These are phyloP conservation scores for Annulohypoxylon moriforme DNA, from an alignment of 495 filamentous ascomycete species.

Conservation along the genomic window DNA sequence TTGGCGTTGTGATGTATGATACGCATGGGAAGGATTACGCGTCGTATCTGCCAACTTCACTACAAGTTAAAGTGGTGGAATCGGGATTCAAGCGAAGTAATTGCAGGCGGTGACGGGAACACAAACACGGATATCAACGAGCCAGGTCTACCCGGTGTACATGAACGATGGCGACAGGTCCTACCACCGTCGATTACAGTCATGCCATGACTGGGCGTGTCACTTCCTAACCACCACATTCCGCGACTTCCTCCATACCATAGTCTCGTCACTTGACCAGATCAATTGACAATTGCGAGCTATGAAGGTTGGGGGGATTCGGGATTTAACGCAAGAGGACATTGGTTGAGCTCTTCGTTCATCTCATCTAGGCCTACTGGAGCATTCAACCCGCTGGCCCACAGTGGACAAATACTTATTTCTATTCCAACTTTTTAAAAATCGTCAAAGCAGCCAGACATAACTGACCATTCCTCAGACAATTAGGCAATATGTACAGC, in stretches of 20 bases:
- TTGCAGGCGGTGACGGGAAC: constrained; percentile 1
- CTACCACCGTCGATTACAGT: neutral
- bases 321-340: neutral
- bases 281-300: neutral
- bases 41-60: constrained; percentile 10
- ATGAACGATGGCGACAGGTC: neutral
- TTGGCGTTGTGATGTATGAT: constrained; percentile 12
- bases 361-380: neutral
- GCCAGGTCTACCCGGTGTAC: neutral
- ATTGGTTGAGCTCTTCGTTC: neutral
- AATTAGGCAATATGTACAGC: constrained; percentile 74
- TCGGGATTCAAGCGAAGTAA: constrained; percentile 13
- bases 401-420: neutral
- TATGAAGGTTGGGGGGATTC: too few relatives aligned
- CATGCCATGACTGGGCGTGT: neutral
- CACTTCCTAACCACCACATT: neutral
- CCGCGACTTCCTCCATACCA: neutral
- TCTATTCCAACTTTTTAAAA: constrained; percentile 3
- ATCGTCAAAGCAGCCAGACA: neutral
- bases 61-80: constrained; percentile 4
- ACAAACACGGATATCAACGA: neutral
- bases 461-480: constrained; percentile 31
- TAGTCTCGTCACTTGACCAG: neutral
- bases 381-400: neutral
- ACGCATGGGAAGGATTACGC: constrained; percentile 44